These are phyloP conservation scores for Myriosclerotinia duriaeana DNA, from an alignment of 2,329 filamentous ascomycete genomes.

Conservation along the genomic window DNA sequence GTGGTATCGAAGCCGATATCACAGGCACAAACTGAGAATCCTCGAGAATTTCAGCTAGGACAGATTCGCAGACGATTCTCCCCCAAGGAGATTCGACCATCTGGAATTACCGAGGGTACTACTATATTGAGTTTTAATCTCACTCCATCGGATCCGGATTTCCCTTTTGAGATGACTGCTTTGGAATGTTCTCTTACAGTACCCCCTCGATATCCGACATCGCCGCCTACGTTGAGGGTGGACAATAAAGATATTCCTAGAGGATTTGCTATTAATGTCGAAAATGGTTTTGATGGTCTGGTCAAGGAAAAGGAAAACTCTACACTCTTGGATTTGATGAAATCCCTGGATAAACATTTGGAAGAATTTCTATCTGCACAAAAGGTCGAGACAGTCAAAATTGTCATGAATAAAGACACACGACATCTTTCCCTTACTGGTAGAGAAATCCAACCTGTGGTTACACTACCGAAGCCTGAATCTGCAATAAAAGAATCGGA, in stretches of 20 bases:
- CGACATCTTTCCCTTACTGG: slow-evolving; percentile 38
- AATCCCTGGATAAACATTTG: slow-evolving; percentile 69
- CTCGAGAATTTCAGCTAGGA: slow-evolving; percentile 70
- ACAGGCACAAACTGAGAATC: slow-evolving; percentile 62
- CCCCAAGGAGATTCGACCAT: slow-evolving; percentile 45
- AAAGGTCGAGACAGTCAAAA: slow-evolving; percentile 70
- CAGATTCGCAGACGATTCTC: slow-evolving; percentile 69
- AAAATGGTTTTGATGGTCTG: slow-evolving; percentile 68
- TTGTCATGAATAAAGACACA: slow-evolving; percentile 45
- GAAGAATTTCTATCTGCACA: slow-evolving; percentile 68
- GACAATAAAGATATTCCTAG: slow-evolving; percentile 68
- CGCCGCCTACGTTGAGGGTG: slow-evolving; percentile 59
- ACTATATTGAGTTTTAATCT: slow-evolving; percentile 64
- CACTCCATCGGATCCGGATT: slow-evolving; percentile 76
- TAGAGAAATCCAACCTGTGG: slow-evolving; percentile 32
- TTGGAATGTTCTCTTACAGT: slow-evolving; percentile 68
- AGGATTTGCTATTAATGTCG: slow-evolving; percentile 74
- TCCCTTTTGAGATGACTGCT: slow-evolving; percentile 71
- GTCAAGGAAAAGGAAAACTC: slow-evolving; percentile 53
- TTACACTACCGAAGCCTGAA: slow-evolving; percentile 19
- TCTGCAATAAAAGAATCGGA: slow-evolving; percentile 13
- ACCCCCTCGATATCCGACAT: slow-evolving; percentile 61
- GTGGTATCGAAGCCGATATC: slow-evolving; percentile 66
- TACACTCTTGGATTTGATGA: slow-evolving; percentile 66
- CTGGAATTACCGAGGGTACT: slow-evolving; percentile 27